Conservation (phyloP, 176 grass and related monocot genomes). For the Elymus sibiricus region DNA sequence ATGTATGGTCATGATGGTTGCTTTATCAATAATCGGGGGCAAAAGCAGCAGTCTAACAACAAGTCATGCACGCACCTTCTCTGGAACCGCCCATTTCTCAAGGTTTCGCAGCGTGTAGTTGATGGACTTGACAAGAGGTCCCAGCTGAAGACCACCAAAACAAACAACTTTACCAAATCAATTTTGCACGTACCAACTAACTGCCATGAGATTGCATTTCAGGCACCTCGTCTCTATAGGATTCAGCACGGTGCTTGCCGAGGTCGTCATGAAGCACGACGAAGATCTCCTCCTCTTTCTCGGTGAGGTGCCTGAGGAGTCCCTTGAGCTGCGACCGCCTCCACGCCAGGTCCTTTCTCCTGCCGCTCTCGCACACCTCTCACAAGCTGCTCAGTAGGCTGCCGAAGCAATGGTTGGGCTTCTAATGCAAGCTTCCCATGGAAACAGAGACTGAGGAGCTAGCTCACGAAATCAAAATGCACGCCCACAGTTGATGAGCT, state of each 20-base stretch:
- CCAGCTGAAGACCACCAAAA: slow-evolving; percentile 32
- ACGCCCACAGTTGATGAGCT: background rate
- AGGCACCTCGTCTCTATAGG: slow-evolving; percentile 61
- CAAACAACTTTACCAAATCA: background rate
- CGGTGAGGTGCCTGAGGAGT: slow-evolving; percentile 45
- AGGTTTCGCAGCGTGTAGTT: slow-evolving; percentile 46
- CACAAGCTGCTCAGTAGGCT: slow-evolving; percentile 26
- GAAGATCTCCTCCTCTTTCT: slow-evolving; percentile 60
- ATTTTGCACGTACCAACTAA: background rate
- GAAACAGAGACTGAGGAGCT: background rate
- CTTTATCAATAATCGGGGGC: too few relatives aligned
- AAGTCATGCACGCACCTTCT: slow-evolving; percentile 18
- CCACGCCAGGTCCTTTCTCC: slow-evolving; percentile 58
- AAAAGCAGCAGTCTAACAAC: background rate
- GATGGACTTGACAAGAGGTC: slow-evolving; percentile 48
- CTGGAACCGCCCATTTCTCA: slow-evolving; percentile 59
- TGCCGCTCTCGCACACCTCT: slow-evolving; percentile 45
- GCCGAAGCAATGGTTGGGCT: background rate
- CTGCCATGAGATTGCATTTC: background rate
- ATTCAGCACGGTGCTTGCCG: slow-evolving; percentile 54
- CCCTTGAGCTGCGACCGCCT: slow-evolving; percentile 52
- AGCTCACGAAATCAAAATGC: background rate
- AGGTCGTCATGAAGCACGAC: slow-evolving; percentile 55
- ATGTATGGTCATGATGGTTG: too few relatives aligned
- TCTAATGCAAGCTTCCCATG: background rate